Evolutionary conservation across 2,329 filamentous ascomycete genomes (phyloP).

Genomic region (Xylaria sp.): DNA sequence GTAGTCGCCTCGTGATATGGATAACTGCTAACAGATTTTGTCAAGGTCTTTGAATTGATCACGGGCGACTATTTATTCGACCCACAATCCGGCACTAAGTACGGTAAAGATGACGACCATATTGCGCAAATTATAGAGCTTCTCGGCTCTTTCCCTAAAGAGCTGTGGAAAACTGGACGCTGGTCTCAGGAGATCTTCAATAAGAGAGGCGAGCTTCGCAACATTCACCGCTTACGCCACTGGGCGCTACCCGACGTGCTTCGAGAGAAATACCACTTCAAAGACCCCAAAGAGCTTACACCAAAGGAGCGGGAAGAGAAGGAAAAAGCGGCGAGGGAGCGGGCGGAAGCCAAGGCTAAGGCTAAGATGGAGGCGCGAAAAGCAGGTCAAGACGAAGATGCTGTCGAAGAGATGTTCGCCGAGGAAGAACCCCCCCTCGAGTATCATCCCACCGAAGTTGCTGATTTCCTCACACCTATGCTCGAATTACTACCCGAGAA

Average conservation of each 20-base stretch:
- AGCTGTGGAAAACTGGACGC: constrained; percentile 89
- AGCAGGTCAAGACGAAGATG: constrained; percentile 49
- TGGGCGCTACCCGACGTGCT: constrained; percentile 95
- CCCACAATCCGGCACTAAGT: constrained; percentile 97
- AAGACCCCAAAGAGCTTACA: constrained; percentile 78
- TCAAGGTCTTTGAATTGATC: constrained; percentile 93
- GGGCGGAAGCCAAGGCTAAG: constrained; percentile 76
- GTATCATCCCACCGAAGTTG: constrained; percentile 62
- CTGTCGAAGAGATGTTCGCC: constrained; percentile 47
- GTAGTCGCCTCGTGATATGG: neutral
- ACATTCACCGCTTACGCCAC: constrained; percentile 95
- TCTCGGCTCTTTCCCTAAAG: constrained; percentile 91
- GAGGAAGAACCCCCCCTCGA: constrained; percentile 47
- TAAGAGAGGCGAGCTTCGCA: constrained; percentile 93
- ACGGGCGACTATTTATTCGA: constrained; percentile 99
- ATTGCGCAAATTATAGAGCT: constrained; percentile 99
- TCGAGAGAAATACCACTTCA: constrained; percentile 96
- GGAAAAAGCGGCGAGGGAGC: constrained; percentile 46
- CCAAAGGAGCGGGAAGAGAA: constrained; percentile 52
- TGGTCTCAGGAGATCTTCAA: constrained; percentile 99
- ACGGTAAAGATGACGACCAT: constrained; percentile 99
- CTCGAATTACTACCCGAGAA: constrained; percentile 88
- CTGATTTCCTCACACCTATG: constrained; percentile 89
- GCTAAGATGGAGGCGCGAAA: constrained; percentile 51
- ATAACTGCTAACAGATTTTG: constrained; percentile 21